Base-by-base conservation (phyloP, 768 basidiomycete genomes). In the Calocybe gangraenosa region DNA sequence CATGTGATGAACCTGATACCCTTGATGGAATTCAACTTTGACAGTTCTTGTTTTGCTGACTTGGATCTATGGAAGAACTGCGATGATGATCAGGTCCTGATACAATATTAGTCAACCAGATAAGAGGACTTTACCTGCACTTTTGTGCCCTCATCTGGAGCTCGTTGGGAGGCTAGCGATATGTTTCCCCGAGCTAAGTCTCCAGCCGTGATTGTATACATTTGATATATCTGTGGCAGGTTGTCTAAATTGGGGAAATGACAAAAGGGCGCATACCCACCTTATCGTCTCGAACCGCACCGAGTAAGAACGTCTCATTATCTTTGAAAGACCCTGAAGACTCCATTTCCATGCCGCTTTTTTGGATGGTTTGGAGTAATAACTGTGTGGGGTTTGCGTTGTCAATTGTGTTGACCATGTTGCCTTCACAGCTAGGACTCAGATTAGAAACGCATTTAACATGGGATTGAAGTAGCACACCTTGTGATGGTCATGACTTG, bases 141-240 rank as follows among this genome's bases (percentile, higher is more conserved):
- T 2, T 54, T 48, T 6, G 73, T 64, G n/a, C 79, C 82, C 11
- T 64, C 56, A 2, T 52, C 53, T 2, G 83, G 84, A 2, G 81
- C 75, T 11, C 63, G 65, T 17, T 70, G 64, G 1, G 76, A 65
- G 17, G 79, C 76, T 0, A 90, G 65, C 1, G 87, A 78, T 11
- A 89, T 70, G 3, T 74, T 71, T 2, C 87, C 87, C 5, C 82
- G 74, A 13, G 79, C 79, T 1, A 84, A 86, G 55, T 84, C 85
- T 2, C 87, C 87, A 0, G 86, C 81, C 18, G 71, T 78, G 47
- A 90, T 81, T 44, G 65, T 71, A 54, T 76, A 76, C 31, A 83
- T 66, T 37, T 73, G 71, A 17, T 57, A 54, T 2, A 75, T 50
- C 76, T 81, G 42, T 7, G 25, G 22, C 28, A 42, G 20, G 11